phyloP scores from a whole-genome alignment of 495 filamentous ascomycete genomes.

The Cercophora sp. region DNA sequence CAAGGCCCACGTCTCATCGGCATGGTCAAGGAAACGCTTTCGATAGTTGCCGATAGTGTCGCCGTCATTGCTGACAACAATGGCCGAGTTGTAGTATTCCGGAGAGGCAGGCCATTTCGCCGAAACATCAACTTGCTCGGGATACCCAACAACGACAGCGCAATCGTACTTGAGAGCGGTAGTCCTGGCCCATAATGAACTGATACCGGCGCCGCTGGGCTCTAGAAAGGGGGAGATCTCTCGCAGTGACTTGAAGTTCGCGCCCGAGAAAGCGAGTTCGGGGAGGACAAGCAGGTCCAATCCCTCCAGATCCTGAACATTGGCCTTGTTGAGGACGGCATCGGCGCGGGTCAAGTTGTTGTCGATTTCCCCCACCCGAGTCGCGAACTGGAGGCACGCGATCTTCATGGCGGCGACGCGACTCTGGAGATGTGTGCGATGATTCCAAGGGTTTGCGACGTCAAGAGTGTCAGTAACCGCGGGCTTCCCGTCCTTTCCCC shows the following conservation, averaged over 20 bases:
- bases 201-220: slow-evolving; percentile 65
- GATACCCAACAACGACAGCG: slow-evolving; percentile 84
- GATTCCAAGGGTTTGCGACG: no score
- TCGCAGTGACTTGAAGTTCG: slow-evolving; percentile 74
- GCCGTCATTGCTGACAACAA: slow-evolving; percentile 69
- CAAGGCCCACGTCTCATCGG: slow-evolving; percentile 64
- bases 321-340: slow-evolving; percentile 56
- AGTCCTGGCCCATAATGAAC: slow-evolving; percentile 73
- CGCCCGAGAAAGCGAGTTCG: slow-evolving; percentile 84
- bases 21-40: slow-evolving; percentile 83
- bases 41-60: slow-evolving; percentile 77
- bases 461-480: not conserved
- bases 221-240: slow-evolving; percentile 82
- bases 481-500: not conserved
- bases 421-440: no score
- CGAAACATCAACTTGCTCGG: slow-evolving; percentile 60
- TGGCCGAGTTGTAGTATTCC: slow-evolving; percentile 75
- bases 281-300: slow-evolving; percentile 75
- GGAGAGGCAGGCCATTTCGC: slow-evolving; percentile 44
- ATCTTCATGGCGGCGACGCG: slow-evolving; percentile 25
- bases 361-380: slow-evolving; percentile 68
- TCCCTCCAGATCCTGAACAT: slow-evolving; percentile 49
- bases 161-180: slow-evolving; percentile 70
- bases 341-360: slow-evolving; percentile 74
- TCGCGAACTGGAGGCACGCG: slow-evolving; percentile 59